These are phyloP conservation scores for Tulasnella sp. DNA, from an alignment of 768 basidiomycete genomes.

Conservation along the genomic window DNA sequence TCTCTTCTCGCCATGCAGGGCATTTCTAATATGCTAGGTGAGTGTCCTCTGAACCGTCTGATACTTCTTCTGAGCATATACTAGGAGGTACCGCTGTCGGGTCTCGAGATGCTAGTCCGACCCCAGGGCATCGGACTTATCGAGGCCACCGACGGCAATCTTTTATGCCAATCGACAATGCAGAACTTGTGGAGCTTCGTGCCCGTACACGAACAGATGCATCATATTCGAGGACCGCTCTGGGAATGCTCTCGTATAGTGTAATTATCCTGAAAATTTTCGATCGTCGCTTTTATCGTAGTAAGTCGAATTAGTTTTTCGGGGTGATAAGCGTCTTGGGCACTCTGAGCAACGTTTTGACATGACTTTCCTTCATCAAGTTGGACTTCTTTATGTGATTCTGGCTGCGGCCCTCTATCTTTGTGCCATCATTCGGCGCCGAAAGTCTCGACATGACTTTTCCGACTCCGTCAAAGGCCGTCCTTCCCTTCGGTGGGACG, in stretches of 20 bases:
- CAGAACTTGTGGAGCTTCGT: slow-evolving; percentile 64
- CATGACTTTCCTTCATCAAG: slow-evolving; percentile 33
- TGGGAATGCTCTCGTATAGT: slow-evolving; percentile 73
- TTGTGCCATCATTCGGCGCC: slow-evolving; percentile 60
- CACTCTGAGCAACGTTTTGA: neutral
- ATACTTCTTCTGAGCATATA: neutral
- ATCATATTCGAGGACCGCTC: slow-evolving; percentile 75
- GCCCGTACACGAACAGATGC: slow-evolving; percentile 82
- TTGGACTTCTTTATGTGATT: slow-evolving; percentile 43
- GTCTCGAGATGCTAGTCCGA: neutral
- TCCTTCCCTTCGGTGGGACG: slow-evolving; percentile 1
- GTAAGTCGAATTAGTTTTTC: slow-evolving; percentile 50
- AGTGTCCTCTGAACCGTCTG: neutral
- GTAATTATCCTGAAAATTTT: slow-evolving; percentile 80
- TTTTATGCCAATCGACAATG: slow-evolving; percentile 45
- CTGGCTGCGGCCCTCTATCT: slow-evolving; percentile 64
- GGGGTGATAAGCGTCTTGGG: slow-evolving; percentile 8
- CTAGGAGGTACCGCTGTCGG: neutral
- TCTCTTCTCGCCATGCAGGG: neutral
- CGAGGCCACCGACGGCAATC: slow-evolving; percentile 45
- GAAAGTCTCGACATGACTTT: slow-evolving; percentile 75
- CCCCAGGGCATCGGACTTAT: slow-evolving; percentile 20
- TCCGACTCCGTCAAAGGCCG: slow-evolving; percentile 54
- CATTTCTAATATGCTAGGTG: neutral
- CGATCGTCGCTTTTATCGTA: slow-evolving; percentile 69